These are phyloP conservation scores for Trapa bicornis DNA, from an alignment of 345 rosid genomes.

Conservation along the genomic window DNA sequence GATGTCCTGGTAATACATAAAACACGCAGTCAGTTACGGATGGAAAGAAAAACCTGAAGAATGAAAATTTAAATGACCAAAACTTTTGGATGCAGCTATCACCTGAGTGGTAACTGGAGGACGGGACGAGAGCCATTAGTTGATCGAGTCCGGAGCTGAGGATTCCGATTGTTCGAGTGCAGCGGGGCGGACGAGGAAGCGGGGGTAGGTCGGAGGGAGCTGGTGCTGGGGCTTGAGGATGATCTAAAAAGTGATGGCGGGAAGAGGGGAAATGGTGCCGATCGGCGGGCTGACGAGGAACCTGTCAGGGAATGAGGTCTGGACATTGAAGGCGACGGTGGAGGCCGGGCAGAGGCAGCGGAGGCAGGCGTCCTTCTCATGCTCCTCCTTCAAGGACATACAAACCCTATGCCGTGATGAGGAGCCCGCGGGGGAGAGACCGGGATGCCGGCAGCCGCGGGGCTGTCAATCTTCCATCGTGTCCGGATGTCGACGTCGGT, in stretches of 20 bases:
- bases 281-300: constrained; percentile 47
- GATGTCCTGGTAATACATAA: constrained; percentile 21
- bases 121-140: constrained; percentile 20
- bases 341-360: constrained; percentile 27
- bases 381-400: constrained; percentile 50
- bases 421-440: constrained; percentile 9
- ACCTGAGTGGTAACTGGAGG: constrained; percentile 9
- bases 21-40: neutral
- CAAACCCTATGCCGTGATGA: constrained; percentile 24
- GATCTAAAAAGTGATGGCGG: constrained; percentile 31
- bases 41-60: neutral
- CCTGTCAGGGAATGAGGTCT: constrained; percentile 50
- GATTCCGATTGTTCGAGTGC: constrained; percentile 2
- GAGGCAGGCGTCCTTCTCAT: constrained; percentile 23
- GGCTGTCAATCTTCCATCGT: constrained; percentile 49
- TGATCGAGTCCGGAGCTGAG: constrained; percentile 10
- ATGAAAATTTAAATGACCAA: too few species aligned
- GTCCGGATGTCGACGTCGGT: constrained; percentile 32
- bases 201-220: constrained; percentile 40
- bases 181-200: constrained; percentile 40
- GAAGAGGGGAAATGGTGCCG: constrained; percentile 35
- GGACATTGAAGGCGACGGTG: constrained; percentile 47
- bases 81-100: neutral
- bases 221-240: constrained; percentile 42
- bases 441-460: constrained; percentile 11